Evolutionary conservation across 2,329 filamentous ascomycete genomes (phyloP), one percentile per base, ranked within the genome.

Genomic region (Phaeoacremonium minimum): DNA sequence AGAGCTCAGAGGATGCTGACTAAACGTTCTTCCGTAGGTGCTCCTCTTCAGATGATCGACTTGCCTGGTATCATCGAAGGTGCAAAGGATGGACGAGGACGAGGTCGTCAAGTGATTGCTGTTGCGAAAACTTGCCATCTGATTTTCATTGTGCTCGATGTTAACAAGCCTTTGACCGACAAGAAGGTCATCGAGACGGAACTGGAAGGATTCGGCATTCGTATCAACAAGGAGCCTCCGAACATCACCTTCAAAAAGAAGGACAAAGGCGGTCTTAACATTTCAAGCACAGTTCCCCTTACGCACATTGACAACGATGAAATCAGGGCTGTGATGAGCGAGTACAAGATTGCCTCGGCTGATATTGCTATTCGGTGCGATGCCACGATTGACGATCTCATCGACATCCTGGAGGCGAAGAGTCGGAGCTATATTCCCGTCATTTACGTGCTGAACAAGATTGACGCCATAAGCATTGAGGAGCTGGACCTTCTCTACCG

Each of bases 231-330:
- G 71, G 69, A 81, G 51, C 93, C 93, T 17, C 93, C 93, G 28
- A 98, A 98, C 61, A 98, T 98, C 55, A 87, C 93, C n/a, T 95
- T 96, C 73, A 94, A 84, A 68, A 98, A 98, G 75, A 98, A 98
- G 73, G 93, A 98, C 66, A 97, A 97, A 69, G 93, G 93, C 50
- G 93, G 93, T 22, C 80, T 98, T 56, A 90, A 87, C 56, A 93
- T 98, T 56, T 95, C 90, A n/a, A 93, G 80, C 64, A 98, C 93
- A 3, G 84, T 93, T 30, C 88, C 90, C 5, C 71, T 98, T 49
- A 85, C 85, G 16, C 88, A 98, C 64, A 95, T 98, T 55, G 87
- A 93, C 60, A 76, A 89, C 49, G 93, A 95, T 56, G 93, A 98
- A 70, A 95, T 98, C 73, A 94, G 87, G 69, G 93, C 93, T 36